These are phyloP conservation scores for Russula sp. DNA, from an alignment of 768 basidiomycete species.

Conservation along the genomic window DNA sequence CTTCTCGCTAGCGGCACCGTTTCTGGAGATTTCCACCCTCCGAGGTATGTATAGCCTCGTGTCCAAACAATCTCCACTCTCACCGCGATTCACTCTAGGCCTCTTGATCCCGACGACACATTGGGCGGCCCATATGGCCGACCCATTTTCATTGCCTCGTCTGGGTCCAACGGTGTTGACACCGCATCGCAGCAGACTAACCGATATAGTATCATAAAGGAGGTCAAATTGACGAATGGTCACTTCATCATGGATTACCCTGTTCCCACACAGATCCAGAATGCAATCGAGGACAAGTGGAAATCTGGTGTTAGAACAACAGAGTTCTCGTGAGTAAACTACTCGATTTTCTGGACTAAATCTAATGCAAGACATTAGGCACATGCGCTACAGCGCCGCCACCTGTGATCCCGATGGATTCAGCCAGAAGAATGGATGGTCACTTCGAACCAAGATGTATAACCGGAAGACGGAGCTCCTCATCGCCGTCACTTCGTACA, in stretches of 20 bases:
- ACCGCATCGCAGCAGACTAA: conserved; percentile 72
- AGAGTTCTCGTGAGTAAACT: conserved; percentile 79
- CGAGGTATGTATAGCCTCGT: conserved; percentile 45
- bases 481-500: conserved; percentile 92
- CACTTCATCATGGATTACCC: conserved; percentile 89
- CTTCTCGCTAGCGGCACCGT: conserved; percentile 64
- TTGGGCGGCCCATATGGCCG: conserved; percentile 63
- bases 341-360: neutral
- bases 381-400: conserved; percentile 93
- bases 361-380: conserved; percentile 37
- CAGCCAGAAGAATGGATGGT: conserved; percentile 70
- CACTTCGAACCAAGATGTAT: conserved; percentile 77
- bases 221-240: conserved; percentile 88
- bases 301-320: conserved; percentile 56
- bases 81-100: conserved; percentile 21
- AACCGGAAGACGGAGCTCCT: conserved; percentile 88
- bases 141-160: conserved; percentile 38
- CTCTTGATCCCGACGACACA: conserved; percentile 48
- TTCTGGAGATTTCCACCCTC: conserved; percentile 66
- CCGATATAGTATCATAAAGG: conserved; percentile 89
- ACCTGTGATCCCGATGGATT: conserved; percentile 92
- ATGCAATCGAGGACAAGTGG: conserved; percentile 79
- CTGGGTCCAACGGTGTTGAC: conserved; percentile 34
- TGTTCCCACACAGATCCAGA: conserved; percentile 77
- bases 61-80: conserved; percentile 2